phyloP scores from a whole-genome alignment of 352 stramenopile genomes.

The Vaucheria bursata region DNA sequence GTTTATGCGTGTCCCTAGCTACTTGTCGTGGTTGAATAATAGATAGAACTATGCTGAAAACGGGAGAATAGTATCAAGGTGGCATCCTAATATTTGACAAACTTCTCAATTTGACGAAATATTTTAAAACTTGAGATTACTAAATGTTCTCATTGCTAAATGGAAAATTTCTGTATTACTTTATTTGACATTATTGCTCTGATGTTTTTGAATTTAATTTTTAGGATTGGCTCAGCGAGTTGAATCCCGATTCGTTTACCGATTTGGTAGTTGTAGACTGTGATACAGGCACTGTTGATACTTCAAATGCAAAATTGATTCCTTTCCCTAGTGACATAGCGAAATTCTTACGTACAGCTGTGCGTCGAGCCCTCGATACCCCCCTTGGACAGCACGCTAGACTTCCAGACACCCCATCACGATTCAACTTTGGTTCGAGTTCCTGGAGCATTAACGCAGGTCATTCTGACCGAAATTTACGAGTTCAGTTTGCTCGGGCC shows the following conservation, averaged over 20 bases:
- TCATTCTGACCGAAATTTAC: conserved; percentile 16
- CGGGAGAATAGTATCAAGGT: no score
- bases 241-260: conserved; percentile 9
- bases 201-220: no score
- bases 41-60: no score
- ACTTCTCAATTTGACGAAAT: no score
- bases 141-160: no score
- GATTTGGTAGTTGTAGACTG: conserved; percentile 18
- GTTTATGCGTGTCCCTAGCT: no score
- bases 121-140: no score
- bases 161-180: no score
- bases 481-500: conserved; percentile 23
- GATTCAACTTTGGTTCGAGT: background rate
- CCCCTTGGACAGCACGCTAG: background rate
- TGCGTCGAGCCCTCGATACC: background rate
- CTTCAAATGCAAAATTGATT: background rate
- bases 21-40: no score
- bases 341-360: background rate
- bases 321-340: background rate
- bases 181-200: no score
- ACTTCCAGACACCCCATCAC: background rate
- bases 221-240: conserved; percentile 10
- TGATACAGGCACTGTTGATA: conserved; percentile 1
- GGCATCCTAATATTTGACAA: no score
- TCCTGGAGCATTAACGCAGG: background rate